A percentile compares a stretch with the other conserved stretches of the same genome.
These are phyloP conservation scores for Samsoniella hepiali DNA, from an alignment of 2,329 filamentous ascomycete species.

Conservation along the genomic window DNA sequence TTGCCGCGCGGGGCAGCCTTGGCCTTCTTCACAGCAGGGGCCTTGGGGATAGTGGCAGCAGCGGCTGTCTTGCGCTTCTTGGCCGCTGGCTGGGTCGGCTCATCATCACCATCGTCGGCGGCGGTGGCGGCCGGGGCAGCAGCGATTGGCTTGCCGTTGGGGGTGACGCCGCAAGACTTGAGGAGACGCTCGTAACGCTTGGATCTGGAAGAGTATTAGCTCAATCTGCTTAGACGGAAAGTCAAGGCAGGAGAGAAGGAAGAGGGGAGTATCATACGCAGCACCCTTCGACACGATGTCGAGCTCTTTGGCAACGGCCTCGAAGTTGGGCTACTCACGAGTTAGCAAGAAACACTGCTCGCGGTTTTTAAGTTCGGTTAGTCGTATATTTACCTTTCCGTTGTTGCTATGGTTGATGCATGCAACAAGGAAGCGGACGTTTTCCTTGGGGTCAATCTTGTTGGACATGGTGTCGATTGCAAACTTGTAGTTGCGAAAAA, in stretches of 20 bases:
- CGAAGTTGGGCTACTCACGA: constrained; percentile 58
- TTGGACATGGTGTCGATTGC: constrained; percentile 44
- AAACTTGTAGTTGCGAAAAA: too few species aligned
- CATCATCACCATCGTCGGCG: constrained; percentile 11
- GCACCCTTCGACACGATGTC: constrained; percentile 63
- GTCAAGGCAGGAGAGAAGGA: not conserved
- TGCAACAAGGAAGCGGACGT: constrained; percentile 63
- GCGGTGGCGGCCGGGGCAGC: constrained; percentile 16
- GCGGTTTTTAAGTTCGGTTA: too few species aligned
- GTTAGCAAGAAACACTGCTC: not conserved
- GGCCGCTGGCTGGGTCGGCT: not conserved
- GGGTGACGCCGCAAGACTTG: constrained; percentile 51
- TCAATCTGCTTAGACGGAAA: not conserved
- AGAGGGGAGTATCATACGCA: constrained; percentile 54
- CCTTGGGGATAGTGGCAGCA: constrained; percentile 22
- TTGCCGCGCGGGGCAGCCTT: constrained; percentile 25
- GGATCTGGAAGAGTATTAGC: constrained; percentile 42
- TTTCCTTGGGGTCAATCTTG: constrained; percentile 46
- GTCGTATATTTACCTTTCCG: constrained; percentile 50
- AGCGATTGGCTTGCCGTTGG: constrained; percentile 16
- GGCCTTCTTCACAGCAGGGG: constrained; percentile 26
- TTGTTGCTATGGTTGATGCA: constrained; percentile 61
- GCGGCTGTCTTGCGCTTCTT: constrained; percentile 17
- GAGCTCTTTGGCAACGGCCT: constrained; percentile 61
- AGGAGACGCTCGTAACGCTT: constrained; percentile 67